Evolutionary conservation across 2,329 filamentous ascomycete species (phyloP), one percentile per base, ranked within the genome.

Genomic region (Orbilia blumenaviensis): DNA sequence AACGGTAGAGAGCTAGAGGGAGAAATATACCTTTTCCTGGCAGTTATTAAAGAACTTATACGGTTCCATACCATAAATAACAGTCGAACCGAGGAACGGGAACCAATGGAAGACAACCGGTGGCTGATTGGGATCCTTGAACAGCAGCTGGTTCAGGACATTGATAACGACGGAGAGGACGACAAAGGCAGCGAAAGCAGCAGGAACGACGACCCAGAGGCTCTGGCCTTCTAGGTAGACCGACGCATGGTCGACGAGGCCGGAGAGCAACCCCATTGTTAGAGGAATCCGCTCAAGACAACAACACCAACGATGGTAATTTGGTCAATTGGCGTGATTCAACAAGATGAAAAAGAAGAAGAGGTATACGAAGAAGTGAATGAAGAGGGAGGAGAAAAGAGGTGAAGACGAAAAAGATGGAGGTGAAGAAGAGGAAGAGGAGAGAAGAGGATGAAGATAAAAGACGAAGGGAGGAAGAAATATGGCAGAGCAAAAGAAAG

Each of bases 21-120:
- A n/a, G 27, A n/a, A 14, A 38, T 10, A 56, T 29, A 93, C 92
- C 90, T 96, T 95, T 80, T 88, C 86, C 81, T 89, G 88, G 84
- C 89, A 88, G 80, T 86, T 80, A 75, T 87, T 86, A 85, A 97
- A 97, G 87, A 97, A 98, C 62, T 86, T 86, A 81, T 93, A 94
- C 12, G 94, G 94, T 81, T 98, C 93, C 84, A 97, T 97, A 83
- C 95, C 95, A 84, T 98, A 99, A 48, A 89, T 91, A 81, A 98
- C 86, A 77, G 95, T 98, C 85, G 91, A 97, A 78, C 94, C 94
- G 81, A 99, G 87, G 80, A 96, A 84, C 73, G 92, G 92, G 81
- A 94, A 87, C 88, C 89, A 92, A 83, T 93, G 91, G 83, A 94
- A 94, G 78, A 94, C 91, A 71, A 94, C 80, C 0, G 92, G 92